Percentiles rank a stretch among this genome's conserved stretches.
These are phyloP conservation scores for Syncephalastrum monosporum DNA, from an alignment of 371 early-diverging fungal genomes.

Conservation along the genomic window DNA sequence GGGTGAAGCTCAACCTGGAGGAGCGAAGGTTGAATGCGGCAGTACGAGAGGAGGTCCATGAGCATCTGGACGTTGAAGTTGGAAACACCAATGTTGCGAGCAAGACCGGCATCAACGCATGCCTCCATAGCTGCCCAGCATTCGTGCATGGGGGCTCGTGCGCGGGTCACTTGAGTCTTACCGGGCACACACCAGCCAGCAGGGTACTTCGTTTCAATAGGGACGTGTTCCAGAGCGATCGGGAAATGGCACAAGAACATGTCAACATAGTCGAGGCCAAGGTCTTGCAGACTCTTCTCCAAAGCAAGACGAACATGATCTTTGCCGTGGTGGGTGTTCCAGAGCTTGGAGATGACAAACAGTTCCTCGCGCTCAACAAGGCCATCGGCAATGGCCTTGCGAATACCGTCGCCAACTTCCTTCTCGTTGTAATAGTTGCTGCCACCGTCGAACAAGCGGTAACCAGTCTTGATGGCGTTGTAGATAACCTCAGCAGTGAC, in stretches of 20 bases:
- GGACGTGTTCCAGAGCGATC: conserved; percentile 23
- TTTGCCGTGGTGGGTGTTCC: conserved; percentile 60
- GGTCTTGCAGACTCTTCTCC: conserved; percentile 49
- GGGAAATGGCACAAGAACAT: conserved; percentile 58
- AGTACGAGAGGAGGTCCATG: conserved; percentile 48
- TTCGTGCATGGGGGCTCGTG: conserved; percentile 32
- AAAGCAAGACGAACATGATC: conserved; percentile 50
- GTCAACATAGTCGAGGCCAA: conserved; percentile 70
- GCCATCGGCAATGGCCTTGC: conserved; percentile 48
- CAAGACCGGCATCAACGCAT: conserved; percentile 23
- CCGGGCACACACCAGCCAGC: conserved; percentile 32
- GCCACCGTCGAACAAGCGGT: conserved; percentile 30
- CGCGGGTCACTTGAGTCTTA: conserved; percentile 16
- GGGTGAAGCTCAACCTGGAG: conserved; percentile 73
- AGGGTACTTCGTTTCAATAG: conserved; percentile 18
- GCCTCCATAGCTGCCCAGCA: conserved; percentile 33
- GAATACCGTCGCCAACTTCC: conserved; percentile 50
- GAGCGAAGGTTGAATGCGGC: conserved; percentile 43
- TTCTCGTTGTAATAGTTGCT: conserved; percentile 57
- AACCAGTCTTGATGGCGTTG: conserved; percentile 31
- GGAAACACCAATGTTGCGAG: conserved; percentile 53
- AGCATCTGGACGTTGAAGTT: conserved; percentile 46
- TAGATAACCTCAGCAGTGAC: conserved; percentile 23
- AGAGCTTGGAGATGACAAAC: conserved; percentile 77
- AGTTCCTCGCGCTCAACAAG: conserved; percentile 58